Evolutionary conservation across 2,329 filamentous ascomycete species (phyloP).

Genomic region (Aureobasidium sp.): DNA sequence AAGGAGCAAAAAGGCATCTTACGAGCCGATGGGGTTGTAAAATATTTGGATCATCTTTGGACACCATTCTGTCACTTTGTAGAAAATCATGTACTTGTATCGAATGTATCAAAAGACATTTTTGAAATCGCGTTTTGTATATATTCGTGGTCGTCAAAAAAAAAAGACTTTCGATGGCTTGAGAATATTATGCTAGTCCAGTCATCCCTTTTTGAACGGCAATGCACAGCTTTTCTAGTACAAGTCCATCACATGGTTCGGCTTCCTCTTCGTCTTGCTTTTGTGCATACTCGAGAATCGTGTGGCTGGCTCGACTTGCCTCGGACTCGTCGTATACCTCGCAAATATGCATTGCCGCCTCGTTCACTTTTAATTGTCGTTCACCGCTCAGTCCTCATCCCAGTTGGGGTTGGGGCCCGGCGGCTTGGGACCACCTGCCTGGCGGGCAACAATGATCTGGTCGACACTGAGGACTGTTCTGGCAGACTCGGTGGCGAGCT

Average conservation of each 20-base stretch:
- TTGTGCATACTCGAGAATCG: neutral
- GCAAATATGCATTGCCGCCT: neutral
- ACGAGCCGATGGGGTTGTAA: neutral
- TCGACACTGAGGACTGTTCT: conserved; percentile 92
- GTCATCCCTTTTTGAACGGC: neutral
- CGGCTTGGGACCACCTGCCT: conserved; percentile 95
- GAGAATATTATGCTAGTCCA: neutral
- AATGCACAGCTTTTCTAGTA: neutral
- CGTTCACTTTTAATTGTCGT: neutral
- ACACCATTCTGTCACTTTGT: neutral
- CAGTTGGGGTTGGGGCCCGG: conserved; percentile 83
- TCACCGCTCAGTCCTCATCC: conserved; percentile 50
- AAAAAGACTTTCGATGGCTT: neutral
- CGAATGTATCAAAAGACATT: neutral
- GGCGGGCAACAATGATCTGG: conserved; percentile 96
- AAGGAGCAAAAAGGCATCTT: neutral
- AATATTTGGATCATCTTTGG: neutral
- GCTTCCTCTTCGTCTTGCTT: neutral
- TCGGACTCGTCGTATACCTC: neutral
- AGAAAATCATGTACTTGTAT: neutral
- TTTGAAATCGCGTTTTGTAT: neutral
- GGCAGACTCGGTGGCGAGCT: conserved; percentile 89
- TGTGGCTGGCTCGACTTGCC: neutral
- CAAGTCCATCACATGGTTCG: neutral
- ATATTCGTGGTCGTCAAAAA: neutral